These are phyloP conservation scores for Handroanthus guayacan DNA, from an alignment of 257 asterid species.

Conservation along the genomic window DNA sequence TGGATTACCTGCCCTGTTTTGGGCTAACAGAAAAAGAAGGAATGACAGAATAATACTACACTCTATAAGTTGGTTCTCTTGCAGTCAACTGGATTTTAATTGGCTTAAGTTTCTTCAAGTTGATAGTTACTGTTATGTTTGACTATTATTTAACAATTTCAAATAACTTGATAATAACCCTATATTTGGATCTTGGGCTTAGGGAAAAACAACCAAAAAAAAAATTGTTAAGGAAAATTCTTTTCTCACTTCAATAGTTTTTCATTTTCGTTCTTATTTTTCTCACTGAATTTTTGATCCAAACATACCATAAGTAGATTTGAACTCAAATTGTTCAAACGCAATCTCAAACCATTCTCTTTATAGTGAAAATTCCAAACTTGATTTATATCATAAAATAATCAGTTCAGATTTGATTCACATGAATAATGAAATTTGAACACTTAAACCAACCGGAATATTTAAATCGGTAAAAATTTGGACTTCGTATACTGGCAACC, in stretches of 20 bases:
- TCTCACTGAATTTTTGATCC: too few relatives aligned
- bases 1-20: background rate
- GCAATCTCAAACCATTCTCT: background rate
- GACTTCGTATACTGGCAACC: background rate
- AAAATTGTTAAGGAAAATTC: too few relatives aligned
- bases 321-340: too few relatives aligned
- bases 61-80: background rate
- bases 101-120: background rate
- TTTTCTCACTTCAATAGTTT: too few relatives aligned
- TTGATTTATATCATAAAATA: background rate
- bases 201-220: too few relatives aligned
- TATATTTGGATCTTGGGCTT: too few relatives aligned
- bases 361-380: background rate
- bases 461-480: background rate
- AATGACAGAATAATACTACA: background rate
- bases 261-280: too few relatives aligned
- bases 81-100: background rate
- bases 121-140: too few relatives aligned
- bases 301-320: too few relatives aligned
- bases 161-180: too few relatives aligned
- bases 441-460: conserved; percentile 8
- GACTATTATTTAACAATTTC: background rate
- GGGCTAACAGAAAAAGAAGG: background rate
- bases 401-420: background rate
- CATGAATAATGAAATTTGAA: background rate